Evolutionary conservation across 345 rosid genomes (phyloP).

Genomic region (Theobroma cacao): DNA sequence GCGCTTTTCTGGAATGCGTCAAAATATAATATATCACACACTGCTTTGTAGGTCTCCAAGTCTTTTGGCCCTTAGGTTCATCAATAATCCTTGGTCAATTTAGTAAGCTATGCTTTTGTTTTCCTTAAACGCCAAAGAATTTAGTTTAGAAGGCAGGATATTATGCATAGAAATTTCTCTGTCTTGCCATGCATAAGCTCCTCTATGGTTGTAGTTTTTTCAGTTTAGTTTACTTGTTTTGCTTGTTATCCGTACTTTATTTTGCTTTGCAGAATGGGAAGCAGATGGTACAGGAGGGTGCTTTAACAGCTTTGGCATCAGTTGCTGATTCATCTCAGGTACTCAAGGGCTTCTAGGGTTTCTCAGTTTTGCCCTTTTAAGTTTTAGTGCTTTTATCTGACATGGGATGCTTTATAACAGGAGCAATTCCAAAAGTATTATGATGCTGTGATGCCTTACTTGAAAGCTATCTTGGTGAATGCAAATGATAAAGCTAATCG

Average conservation of each 20-base stretch:
- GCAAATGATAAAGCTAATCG: conserved; percentile 62
- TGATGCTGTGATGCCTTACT: conserved; percentile 58
- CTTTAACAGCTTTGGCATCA: conserved; percentile 71
- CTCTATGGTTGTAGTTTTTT: not conserved
- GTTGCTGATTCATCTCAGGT: conserved; percentile 84
- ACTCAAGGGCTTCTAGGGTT: conserved; percentile 7
- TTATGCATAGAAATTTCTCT: not conserved
- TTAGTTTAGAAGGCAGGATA: not conserved
- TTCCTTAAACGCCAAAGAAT: not conserved
- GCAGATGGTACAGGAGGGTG: conserved; percentile 82
- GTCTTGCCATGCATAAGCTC: not conserved
- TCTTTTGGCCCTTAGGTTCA: not conserved
- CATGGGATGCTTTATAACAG: conserved; percentile 24
- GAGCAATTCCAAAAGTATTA: conserved; percentile 64
- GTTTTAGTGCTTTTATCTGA: conserved; percentile 8
- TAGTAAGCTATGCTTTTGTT: not conserved
- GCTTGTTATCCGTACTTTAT: not conserved
- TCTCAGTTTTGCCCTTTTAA: not conserved
- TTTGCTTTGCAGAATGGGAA: conserved; percentile 49
- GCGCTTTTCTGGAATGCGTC: not conserved
- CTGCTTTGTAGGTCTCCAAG: not conserved
- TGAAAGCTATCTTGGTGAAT: conserved; percentile 54
- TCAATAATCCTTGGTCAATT: not conserved
- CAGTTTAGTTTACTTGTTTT: not conserved
- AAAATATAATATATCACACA: not conserved